phyloP scores from a whole-genome alignment of 257 asterid species.

The Jasminum sambac region DNA sequence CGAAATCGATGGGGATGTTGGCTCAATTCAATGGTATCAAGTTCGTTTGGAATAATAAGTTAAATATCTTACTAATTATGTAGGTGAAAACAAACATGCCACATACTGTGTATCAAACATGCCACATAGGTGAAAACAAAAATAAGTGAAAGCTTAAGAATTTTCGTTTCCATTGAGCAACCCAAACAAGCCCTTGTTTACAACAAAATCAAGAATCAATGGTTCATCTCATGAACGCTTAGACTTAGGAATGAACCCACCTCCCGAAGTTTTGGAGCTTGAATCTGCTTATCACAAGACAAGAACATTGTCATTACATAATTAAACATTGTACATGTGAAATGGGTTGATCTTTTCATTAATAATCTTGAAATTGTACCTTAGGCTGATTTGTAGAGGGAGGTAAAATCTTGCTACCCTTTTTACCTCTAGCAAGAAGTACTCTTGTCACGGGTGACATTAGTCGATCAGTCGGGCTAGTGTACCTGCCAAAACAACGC shows the following conservation, averaged over 20 bases:
- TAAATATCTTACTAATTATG: not conserved
- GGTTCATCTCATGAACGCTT: conserved; percentile 10
- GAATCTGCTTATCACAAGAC: conserved; percentile 35
- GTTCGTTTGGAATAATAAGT: conserved; percentile 53
- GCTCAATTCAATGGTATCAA: conserved; percentile 85
- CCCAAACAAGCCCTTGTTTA: conserved; percentile 6
- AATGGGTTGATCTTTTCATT: not conserved
- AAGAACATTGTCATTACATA: not conserved
- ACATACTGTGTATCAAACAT: not conserved
- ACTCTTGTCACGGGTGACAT: conserved; percentile 68
- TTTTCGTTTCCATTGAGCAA: not conserved
- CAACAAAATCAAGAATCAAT: not conserved
- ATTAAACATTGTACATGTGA: not conserved
- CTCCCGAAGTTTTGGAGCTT: conserved; percentile 34
- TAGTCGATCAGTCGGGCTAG: conserved; percentile 74
- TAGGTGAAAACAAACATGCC: not conserved
- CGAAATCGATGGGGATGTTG: conserved; percentile 81
- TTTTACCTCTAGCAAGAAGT: conserved; percentile 60
- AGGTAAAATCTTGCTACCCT: conserved; percentile 48
- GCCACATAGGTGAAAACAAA: not conserved
- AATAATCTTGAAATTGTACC: conserved; percentile 27
- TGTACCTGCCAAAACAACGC: conserved; percentile 40
- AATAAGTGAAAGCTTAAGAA: conserved; percentile 1
- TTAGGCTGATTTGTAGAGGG: conserved; percentile 46
- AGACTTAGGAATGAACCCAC: conserved; percentile 19